Conservation (phyloP, 2,329 filamentous ascomycete genomes). For the Scleromitrula shiraiana region DNA sequence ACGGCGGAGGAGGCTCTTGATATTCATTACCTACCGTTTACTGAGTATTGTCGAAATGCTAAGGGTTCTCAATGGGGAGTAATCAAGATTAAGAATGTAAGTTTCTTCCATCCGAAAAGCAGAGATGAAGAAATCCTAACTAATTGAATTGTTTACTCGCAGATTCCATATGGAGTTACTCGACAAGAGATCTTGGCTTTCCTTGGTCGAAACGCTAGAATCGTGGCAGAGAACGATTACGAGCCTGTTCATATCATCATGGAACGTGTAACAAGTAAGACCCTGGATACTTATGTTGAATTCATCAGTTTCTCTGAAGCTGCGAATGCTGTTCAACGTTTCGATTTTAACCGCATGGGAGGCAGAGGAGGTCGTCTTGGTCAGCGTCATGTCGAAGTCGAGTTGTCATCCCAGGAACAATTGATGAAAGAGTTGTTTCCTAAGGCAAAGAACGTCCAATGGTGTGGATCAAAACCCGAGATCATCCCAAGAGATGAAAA, state of each 20-base stretch:
- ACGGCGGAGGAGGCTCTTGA: conserved; percentile 24
- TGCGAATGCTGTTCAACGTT: conserved; percentile 42
- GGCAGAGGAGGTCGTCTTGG: conserved; percentile 44
- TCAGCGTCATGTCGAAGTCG: conserved; percentile 48
- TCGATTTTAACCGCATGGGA: conserved; percentile 32
- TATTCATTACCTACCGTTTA: conserved; percentile 28
- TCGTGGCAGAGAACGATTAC: conserved; percentile 42
- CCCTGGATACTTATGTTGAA: conserved; percentile 53
- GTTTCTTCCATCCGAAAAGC: conserved; percentile 15
- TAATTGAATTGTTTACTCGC: conserved; percentile 4
- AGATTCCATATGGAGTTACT: conserved; percentile 50
- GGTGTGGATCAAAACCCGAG: conserved; percentile 41
- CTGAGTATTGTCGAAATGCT: conserved; percentile 28
- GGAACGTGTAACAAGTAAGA: conserved; percentile 55
- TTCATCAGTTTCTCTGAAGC: conserved; percentile 47
- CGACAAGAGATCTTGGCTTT: conserved; percentile 50
- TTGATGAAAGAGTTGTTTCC: conserved; percentile 59
- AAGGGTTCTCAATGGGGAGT: conserved; percentile 27
- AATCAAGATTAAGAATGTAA: conserved; percentile 32
- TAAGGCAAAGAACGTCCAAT: conserved; percentile 45
- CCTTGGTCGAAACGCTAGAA: conserved; percentile 48
- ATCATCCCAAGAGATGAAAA: conserved; percentile 32
- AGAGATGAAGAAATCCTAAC: too few species aligned
- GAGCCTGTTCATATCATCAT: conserved; percentile 57
- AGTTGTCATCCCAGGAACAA: conserved; percentile 45